Evolutionary conservation across 495 filamentous ascomycete genomes (phyloP).

Genomic region (Daldinia grandis): DNA sequence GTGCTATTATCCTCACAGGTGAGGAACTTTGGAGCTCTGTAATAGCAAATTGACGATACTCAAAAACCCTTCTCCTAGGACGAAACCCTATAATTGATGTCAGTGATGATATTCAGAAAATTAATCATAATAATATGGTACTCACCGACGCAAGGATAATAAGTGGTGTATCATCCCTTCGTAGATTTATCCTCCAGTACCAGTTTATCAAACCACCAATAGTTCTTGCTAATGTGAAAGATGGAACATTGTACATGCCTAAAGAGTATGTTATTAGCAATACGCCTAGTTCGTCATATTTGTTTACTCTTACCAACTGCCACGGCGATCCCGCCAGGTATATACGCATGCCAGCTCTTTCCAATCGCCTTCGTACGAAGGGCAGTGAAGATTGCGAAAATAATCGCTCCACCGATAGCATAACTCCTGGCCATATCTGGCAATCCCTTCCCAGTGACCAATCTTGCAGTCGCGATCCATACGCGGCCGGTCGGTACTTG

Average conservation of each 20-base stretch:
- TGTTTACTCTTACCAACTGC: constrained; percentile 70
- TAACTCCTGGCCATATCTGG: constrained; percentile 82
- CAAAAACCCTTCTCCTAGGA: constrained; percentile 91
- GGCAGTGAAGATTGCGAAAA: constrained; percentile 75
- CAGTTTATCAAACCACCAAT: constrained; percentile 85
- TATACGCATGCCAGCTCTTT: constrained; percentile 63
- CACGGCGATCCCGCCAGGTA: constrained; percentile 95
- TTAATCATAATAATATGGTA: constrained; percentile 6
- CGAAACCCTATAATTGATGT: constrained; percentile 68
- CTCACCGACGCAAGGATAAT: constrained; percentile 65
- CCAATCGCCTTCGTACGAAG: constrained; percentile 65
- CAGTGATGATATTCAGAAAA: background rate
- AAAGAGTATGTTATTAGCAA: constrained; percentile 40
- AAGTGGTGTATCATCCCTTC: constrained; percentile 64
- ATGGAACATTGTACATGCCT: constrained; percentile 98
- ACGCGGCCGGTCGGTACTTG: constrained; percentile 94
- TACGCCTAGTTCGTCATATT: background rate
- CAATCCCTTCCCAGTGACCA: constrained; percentile 92
- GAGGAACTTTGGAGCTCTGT: constrained; percentile 80
- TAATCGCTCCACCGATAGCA: constrained; percentile 70
- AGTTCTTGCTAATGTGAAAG: constrained; percentile 89
- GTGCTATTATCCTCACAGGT: constrained; percentile 59
- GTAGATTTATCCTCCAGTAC: constrained; percentile 71
- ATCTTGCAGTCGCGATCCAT: constrained; percentile 94
- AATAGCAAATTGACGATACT: constrained; percentile 91